Evolutionary conservation across 352 stramenopile genomes (phyloP).

Genomic region (Globisporangium canariense): DNA sequence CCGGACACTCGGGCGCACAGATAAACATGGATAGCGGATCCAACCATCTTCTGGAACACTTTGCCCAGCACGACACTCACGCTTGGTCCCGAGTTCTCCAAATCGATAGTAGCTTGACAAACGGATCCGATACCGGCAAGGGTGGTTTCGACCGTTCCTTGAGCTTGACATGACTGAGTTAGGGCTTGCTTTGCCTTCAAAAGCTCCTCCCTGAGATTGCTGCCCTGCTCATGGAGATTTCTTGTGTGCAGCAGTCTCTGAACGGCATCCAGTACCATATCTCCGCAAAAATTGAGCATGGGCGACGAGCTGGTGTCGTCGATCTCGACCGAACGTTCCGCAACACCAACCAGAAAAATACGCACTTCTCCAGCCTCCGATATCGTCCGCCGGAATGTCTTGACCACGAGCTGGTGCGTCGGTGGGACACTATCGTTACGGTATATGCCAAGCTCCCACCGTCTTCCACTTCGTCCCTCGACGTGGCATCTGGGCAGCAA

Average conservation of each 20-base stretch:
- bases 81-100: background rate
- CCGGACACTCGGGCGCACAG: background rate
- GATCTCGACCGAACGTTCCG: background rate
- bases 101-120: background rate
- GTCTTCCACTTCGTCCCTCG: background rate
- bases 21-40: background rate
- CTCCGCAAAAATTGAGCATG: background rate
- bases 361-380: background rate
- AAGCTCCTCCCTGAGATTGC: background rate
- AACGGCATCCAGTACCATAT: background rate
- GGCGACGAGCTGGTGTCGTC: background rate
- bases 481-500: background rate
- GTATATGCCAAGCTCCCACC: background rate
- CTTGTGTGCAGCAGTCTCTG: background rate
- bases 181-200: background rate
- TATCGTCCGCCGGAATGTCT: background rate
- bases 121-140: background rate
- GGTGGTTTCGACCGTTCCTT: background rate
- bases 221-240: background rate
- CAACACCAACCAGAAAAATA: background rate
- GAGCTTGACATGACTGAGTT: background rate
- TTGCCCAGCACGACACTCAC: background rate
- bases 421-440: background rate
- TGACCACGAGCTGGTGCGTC: conserved; percentile 1
- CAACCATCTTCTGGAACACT: background rate